Percentiles rank a stretch among this genome's conserved stretches.
Evolutionary conservation across 768 basidiomycete species (phyloP).

Genomic region (Tricholoma terreum): DNA sequence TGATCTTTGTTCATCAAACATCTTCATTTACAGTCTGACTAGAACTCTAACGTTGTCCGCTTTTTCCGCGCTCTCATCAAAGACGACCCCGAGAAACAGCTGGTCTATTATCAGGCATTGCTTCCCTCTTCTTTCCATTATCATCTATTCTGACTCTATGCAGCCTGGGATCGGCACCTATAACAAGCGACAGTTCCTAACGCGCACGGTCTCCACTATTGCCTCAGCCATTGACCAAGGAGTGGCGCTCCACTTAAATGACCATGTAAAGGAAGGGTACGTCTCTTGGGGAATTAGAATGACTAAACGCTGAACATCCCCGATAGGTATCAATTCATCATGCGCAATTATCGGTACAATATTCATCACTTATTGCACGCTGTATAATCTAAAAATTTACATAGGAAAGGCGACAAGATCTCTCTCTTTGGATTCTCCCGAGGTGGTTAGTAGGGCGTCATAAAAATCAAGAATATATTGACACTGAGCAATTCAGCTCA

Average conservation of each 20-base stretch:
- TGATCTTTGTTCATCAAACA: background rate
- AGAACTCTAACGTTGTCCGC: slow-evolving; percentile 21
- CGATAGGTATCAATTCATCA: slow-evolving; percentile 20
- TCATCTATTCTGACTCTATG: too few species aligned
- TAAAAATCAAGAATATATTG: too few species aligned
- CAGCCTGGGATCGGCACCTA: slow-evolving; percentile 26
- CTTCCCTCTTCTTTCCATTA: background rate
- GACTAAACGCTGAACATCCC: background rate
- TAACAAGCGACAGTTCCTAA: slow-evolving; percentile 19
- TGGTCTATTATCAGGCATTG: slow-evolving; percentile 20
- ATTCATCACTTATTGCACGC: background rate
- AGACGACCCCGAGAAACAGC: slow-evolving; percentile 10
- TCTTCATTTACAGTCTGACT: background rate
- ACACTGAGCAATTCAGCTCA: slow-evolving; percentile 13
- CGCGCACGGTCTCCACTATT: slow-evolving; percentile 13
- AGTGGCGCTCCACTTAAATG: slow-evolving; percentile 22
- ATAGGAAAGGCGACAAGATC: slow-evolving; percentile 27
- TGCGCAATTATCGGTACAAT: slow-evolving; percentile 22
- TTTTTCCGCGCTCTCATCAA: slow-evolving; percentile 17
- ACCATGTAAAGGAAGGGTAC: slow-evolving; percentile 30
- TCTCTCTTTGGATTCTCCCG: slow-evolving; percentile 29
- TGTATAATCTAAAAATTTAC: background rate
- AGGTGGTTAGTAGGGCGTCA: slow-evolving; percentile 11
- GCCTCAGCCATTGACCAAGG: slow-evolving; percentile 20
- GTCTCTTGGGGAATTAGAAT: background rate